phyloP scores from a whole-genome alignment of 2,329 filamentous ascomycete genomes.

The Nannizzia gypsea region DNA sequence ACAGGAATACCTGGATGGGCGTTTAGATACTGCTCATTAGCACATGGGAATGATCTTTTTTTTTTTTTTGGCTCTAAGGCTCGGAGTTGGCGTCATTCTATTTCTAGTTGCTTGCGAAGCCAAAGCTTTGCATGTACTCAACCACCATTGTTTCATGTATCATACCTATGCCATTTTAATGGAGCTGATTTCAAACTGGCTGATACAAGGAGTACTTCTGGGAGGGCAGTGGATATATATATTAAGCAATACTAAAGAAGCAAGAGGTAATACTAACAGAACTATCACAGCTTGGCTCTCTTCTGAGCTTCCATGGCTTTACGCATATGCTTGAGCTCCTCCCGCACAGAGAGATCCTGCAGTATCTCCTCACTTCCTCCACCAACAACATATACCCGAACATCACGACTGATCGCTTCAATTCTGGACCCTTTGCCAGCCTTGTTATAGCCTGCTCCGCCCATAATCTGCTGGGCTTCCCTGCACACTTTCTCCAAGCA shows the following conservation, averaged over 20 bases:
- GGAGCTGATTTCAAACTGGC: background rate
- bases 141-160: background rate
- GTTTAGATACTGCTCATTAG: background rate
- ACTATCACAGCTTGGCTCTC: background rate
- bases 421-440: conserved; percentile 40
- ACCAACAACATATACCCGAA: conserved; percentile 36
- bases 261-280: background rate
- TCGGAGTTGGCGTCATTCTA: background rate
- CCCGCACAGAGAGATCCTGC: conserved; percentile 23
- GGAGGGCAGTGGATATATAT: background rate
- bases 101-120: background rate
- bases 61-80: no score
- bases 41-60: background rate
- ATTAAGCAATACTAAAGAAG: background rate
- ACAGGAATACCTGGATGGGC: background rate
- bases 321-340: conserved; percentile 16
- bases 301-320: conserved; percentile 8
- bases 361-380: conserved; percentile 33
- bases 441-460: conserved; percentile 42
- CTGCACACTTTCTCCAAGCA: conserved; percentile 43
- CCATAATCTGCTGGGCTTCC: conserved; percentile 46
- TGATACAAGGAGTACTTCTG: background rate
- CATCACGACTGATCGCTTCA: conserved; percentile 44
- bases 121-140: background rate
- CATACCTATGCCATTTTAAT: background rate